These are phyloP conservation scores for Blastomyces emzantsi DNA, from an alignment of 2,329 filamentous ascomycete genomes.

Conservation along the genomic window DNA sequence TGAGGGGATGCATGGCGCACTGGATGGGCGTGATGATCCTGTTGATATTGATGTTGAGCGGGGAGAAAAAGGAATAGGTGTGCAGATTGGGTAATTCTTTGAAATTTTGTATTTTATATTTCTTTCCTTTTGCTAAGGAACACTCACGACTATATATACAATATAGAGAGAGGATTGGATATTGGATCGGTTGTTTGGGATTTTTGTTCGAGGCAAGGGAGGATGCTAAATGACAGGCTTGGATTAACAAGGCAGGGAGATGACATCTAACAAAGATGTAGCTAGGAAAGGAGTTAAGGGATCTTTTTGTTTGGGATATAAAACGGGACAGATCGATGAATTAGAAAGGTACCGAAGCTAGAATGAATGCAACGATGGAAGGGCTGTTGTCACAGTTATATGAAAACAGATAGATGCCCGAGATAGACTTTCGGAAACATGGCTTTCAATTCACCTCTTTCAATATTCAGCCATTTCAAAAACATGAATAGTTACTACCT, in stretches of 20 bases:
- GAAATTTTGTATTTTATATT: not conserved
- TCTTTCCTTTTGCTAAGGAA: not conserved
- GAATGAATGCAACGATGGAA: not conserved
- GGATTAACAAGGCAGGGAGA: not conserved
- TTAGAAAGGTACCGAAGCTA: not conserved
- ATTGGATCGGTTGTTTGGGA: not conserved
- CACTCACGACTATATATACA: not conserved
- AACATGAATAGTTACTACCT: not conserved
- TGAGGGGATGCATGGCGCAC: slow-evolving; percentile 2
- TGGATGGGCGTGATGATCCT: not conserved
- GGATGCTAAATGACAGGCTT: not conserved
- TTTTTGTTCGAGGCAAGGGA: not conserved
- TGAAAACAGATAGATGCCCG: not conserved
- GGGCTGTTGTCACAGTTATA: not conserved
- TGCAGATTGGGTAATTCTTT: not conserved
- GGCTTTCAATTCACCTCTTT: not conserved
- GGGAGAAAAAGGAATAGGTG: not conserved
- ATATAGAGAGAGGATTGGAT: not conserved
- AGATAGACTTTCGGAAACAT: not conserved
- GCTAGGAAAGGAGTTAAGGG: not conserved
- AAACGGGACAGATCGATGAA: not conserved
- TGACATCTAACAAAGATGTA: not conserved
- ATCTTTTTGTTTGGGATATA: not conserved
- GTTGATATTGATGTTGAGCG: not conserved
- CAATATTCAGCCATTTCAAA: not conserved